phyloP scores from a whole-genome alignment of 2,329 filamentous ascomycete genomes.

The Aspergillus carbonarius region DNA sequence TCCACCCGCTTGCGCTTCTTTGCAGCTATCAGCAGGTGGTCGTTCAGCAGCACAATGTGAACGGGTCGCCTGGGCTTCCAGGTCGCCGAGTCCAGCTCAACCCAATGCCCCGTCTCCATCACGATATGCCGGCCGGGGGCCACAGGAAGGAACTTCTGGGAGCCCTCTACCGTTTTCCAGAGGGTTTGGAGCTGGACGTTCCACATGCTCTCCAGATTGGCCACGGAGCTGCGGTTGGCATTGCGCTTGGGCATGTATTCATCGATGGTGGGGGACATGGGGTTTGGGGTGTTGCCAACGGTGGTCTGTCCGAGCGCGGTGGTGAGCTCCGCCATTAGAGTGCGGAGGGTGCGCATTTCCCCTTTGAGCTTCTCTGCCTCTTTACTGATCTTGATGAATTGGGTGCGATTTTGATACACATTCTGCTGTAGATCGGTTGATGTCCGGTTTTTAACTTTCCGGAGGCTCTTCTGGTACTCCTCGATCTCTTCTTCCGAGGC shows the following conservation, averaged over 20 bases:
- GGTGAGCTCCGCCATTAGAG: constrained; percentile 90
- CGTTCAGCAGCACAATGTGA: constrained; percentile 89
- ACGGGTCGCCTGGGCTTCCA: constrained; percentile 91
- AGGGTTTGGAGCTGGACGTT: constrained; percentile 71
- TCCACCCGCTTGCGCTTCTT: constrained; percentile 90
- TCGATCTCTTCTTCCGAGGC: constrained; percentile 84
- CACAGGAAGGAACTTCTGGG: constrained; percentile 93
- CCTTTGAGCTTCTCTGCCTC: constrained; percentile 96
- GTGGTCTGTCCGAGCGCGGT: constrained; percentile 57
- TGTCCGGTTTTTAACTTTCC: constrained; percentile 73
- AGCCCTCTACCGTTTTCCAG: constrained; percentile 97
- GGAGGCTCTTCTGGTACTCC: constrained; percentile 73
- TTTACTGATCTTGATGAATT: constrained; percentile 99
- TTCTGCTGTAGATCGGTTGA: constrained; percentile 87
- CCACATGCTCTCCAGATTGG: constrained; percentile 68
- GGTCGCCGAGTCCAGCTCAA: constrained; percentile 94
- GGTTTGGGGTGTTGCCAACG: constrained; percentile 54
- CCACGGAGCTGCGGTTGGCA: constrained; percentile 88
- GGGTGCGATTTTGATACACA: constrained; percentile 93
- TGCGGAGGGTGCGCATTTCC: constrained; percentile 88
- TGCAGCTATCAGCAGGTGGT: constrained; percentile 86
- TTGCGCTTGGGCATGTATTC: constrained; percentile 53
- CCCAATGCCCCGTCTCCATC: constrained; percentile 88
- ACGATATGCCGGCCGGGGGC: constrained; percentile 89
- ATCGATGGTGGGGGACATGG: constrained; percentile 50